A percentile compares a stretch with the other conserved stretches of the same genome.
Evolutionary conservation across 169 alveolate genomes (phyloP).

Genomic region (Babesia caballi): DNA sequence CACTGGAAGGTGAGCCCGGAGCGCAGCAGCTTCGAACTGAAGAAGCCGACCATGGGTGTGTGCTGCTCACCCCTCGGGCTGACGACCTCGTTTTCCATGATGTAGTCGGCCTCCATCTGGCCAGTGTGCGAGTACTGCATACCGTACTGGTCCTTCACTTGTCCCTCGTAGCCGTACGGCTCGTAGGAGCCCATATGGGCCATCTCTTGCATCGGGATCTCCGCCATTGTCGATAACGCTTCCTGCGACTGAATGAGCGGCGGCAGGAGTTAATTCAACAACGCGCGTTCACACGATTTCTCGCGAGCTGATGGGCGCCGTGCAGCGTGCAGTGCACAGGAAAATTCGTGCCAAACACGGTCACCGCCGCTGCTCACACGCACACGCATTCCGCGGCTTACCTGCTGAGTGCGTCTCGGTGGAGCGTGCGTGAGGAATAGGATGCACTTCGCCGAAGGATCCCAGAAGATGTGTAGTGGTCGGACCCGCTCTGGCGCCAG

Average conservation of each 20-base stretch:
- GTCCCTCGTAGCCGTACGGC: constrained; percentile 33
- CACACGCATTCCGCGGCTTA: constrained; percentile 12
- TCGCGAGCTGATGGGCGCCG: neutral
- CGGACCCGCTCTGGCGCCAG: neutral
- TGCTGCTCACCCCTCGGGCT: constrained; percentile 83
- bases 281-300: neutral
- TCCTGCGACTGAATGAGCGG: constrained; percentile 3
- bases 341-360: neutral
- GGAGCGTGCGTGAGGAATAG: neutral
- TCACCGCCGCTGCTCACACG: neutral
- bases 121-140: constrained; percentile 53
- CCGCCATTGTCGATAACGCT: constrained; percentile 35
- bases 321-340: neutral
- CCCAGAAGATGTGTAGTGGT: constrained; percentile 31
- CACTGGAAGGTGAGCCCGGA: constrained; percentile 76
- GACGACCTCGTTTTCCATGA: constrained; percentile 69
- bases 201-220: constrained; percentile 53
- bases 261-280: neutral
- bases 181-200: constrained; percentile 35
- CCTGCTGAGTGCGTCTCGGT: constrained; percentile 17
- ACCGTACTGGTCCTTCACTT: constrained; percentile 23
- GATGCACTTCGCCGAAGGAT: constrained; percentile 13
- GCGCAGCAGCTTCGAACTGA: constrained; percentile 76
- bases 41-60: constrained; percentile 79
- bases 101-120: constrained; percentile 70